Percentiles rank a stretch among this genome's conserved stretches.
Conservation (phyloP, 495 filamentous ascomycete genomes). For the Halenospora varia region DNA sequence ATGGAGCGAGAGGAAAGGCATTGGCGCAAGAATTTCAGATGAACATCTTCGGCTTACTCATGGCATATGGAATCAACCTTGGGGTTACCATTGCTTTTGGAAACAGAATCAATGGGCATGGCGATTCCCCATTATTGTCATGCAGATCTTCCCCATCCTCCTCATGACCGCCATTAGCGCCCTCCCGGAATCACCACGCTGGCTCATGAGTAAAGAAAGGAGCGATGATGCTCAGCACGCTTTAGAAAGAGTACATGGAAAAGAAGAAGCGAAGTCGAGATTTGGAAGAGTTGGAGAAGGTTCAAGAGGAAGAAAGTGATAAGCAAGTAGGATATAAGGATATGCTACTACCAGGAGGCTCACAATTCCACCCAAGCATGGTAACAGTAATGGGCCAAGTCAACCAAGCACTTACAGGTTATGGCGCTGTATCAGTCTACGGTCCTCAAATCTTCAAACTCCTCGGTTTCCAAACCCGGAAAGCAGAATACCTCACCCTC, state of each 20-base stretch:
- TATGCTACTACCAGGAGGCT: conserved; percentile 40
- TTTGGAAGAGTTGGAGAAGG: conserved; percentile 41
- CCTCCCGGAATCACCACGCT: conserved; percentile 52
- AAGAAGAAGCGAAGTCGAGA: conserved; percentile 39
- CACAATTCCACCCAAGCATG: conserved; percentile 48
- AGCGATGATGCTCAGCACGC: conserved; percentile 39
- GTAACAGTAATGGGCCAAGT: conserved; percentile 55
- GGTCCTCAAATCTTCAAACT: conserved; percentile 56
- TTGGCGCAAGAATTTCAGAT: conserved; percentile 54
- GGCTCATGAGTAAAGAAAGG: conserved; percentile 42
- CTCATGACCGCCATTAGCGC: conserved; percentile 40
- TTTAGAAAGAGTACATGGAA: conserved; percentile 40
- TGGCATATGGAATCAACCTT: conserved; percentile 48
- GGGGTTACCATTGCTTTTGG: conserved; percentile 32
- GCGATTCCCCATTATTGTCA: conserved; percentile 57
- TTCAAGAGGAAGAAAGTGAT: conserved; percentile 39
- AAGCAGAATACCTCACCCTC: conserved; percentile 46
- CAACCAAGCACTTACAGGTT: conserved; percentile 53
- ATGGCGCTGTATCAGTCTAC: conserved; percentile 53
- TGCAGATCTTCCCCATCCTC: conserved; percentile 50
- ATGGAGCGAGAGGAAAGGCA: conserved; percentile 45
- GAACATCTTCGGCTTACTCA: conserved; percentile 53
- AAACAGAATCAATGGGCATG: conserved; percentile 49
- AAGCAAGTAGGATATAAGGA: conserved; percentile 41
- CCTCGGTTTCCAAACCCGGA: conserved; percentile 40